Evolutionary conservation across 192 early-diverging fungal species (phyloP), one percentile per base, ranked within the genome.

Genomic region (Gryganskiella cystojenkinii): DNA sequence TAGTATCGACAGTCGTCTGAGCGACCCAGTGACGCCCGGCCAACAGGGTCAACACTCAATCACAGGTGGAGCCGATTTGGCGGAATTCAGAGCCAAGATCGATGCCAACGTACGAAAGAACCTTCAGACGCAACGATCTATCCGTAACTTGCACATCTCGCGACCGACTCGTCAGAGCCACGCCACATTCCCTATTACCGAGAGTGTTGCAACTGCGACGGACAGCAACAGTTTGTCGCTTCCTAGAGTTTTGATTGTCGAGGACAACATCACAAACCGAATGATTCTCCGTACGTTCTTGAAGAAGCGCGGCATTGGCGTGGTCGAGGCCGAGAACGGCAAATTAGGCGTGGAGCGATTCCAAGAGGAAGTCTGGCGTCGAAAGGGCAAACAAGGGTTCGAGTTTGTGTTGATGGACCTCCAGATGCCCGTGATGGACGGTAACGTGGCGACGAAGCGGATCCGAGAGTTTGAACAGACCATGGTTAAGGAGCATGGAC

Each of bases 351-450:
- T 81, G 50, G 73, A 84, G 44, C 65, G 63, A 42, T 84, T 81
- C 56, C 51, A 80, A 51, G 69, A 81, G 20, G 64, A 76, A 43
- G 66, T 64, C 13, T 28, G 15, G 34, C 54, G 74, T 31, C 47
- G 71, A 13, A 27, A 52, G 4, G 80, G 72, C 13, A 58, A 44
- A 19, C 31, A 49, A 33, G 68, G 74, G 34, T 84, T 79, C 45
- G 82, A 84, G 19, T 59, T 84, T 45, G 75, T 84, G 20, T 45
- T 84, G 47, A 84, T 84, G 82, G 82, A 84, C 50, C 54, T 84
- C 20, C 79, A 84, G 62, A 84, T 84, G 82, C 82, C 82, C 0
- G 66, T 84, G 19, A 84, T 84, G 82, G 76, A 84, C 42, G 82
- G 82, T 34, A 81, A 84, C 33, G 35, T 73, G 57, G 82, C 82